Conservation (phyloP, 192 early-diverging fungal species). For the Backusella parvicylindrica region DNA sequence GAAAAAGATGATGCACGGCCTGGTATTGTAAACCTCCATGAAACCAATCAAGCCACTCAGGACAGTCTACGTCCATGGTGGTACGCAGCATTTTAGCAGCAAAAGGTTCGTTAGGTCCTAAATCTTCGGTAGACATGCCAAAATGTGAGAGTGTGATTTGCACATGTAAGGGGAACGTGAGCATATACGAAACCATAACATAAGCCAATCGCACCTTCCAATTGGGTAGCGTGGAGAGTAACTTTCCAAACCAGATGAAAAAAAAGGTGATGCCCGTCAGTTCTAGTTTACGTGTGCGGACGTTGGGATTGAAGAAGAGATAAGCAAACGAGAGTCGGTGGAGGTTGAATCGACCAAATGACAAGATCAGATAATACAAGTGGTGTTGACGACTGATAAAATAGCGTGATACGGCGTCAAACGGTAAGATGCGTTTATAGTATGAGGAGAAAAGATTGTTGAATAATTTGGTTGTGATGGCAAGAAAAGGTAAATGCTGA, state of each 20-base stretch:
- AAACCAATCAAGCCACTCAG: constrained; percentile 93
- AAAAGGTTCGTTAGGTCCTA: constrained; percentile 74
- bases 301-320: constrained; percentile 59
- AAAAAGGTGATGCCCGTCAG: constrained; percentile 69
- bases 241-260: constrained; percentile 73
- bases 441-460: constrained; percentile 85
- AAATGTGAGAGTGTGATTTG: constrained; percentile 97
- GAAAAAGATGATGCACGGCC: constrained; percentile 94
- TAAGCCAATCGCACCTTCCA: constrained; percentile 61
- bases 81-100: constrained; percentile 85
- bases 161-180: constrained; percentile 85
- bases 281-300: constrained; percentile 76
- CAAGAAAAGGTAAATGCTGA: constrained; percentile 96
- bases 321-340: constrained; percentile 73
- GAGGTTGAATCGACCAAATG: constrained; percentile 92
- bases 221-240: constrained; percentile 69
- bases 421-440: constrained; percentile 77
- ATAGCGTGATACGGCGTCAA: constrained; percentile 72
- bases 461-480: constrained; percentile 77
- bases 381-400: constrained; percentile 84
- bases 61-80: constrained; percentile 96
- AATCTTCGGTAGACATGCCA: constrained; percentile 84
- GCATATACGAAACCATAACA: constrained; percentile 73
- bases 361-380: constrained; percentile 81
- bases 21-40: constrained; percentile 97